A percentile compares a stretch with the other conserved stretches of the same genome.
phyloP scores from a whole-genome alignment of 2,329 filamentous ascomycete genomes.

The Aschersonia sp. region DNA sequence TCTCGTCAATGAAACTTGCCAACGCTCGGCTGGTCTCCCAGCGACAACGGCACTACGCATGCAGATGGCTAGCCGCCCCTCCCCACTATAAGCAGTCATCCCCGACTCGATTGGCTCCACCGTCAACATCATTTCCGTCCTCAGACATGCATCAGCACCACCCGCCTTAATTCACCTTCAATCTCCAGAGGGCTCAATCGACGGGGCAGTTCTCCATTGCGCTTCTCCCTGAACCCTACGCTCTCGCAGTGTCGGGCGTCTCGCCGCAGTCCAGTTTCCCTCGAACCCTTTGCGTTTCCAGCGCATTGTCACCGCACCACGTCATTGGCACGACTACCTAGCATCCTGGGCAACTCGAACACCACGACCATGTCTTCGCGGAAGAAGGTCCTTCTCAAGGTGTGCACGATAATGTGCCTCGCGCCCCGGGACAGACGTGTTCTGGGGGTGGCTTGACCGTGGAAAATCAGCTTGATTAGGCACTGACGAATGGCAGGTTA shows the following conservation, averaged over 20 bases:
- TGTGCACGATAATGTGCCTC: constrained; percentile 20
- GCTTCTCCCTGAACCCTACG: background rate
- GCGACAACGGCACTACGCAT: too few relatives aligned
- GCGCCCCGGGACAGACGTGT: too few relatives aligned
- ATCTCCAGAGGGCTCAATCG: too few relatives aligned
- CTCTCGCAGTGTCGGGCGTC: background rate
- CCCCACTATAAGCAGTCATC: too few relatives aligned
- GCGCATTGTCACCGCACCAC: background rate
- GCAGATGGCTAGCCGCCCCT: too few relatives aligned
- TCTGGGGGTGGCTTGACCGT: too few relatives aligned
- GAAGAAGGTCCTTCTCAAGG: constrained; percentile 88
- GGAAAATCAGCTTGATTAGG: background rate
- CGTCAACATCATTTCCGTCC: background rate
- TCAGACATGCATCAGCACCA: background rate
- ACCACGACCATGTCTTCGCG: constrained; percentile 50
- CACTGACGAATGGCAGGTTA: constrained; percentile 49
- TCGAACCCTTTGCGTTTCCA: background rate
- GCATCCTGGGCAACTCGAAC: background rate
- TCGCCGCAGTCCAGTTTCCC: background rate
- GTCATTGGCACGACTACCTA: background rate
- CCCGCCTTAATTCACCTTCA: too few relatives aligned
- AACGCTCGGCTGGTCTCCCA: too few relatives aligned
- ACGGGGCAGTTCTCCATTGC: too few relatives aligned
- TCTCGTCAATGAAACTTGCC: too few relatives aligned
- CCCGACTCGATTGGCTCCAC: background rate